phyloP scores from a whole-genome alignment of 495 filamentous ascomycete genomes.

The Umbilicaria muhlenbergii region DNA sequence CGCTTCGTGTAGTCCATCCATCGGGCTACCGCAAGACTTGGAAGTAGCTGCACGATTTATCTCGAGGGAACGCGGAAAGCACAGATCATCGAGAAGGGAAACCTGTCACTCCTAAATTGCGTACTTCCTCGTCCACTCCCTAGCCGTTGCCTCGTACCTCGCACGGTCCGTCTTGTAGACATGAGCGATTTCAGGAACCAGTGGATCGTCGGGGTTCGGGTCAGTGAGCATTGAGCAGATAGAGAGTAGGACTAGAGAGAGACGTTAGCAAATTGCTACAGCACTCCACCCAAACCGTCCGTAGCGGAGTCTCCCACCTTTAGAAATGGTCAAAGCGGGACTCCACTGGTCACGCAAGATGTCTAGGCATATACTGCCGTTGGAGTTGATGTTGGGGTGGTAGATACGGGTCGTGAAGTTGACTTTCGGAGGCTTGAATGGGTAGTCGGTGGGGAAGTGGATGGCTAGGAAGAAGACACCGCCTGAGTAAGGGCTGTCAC shows the following conservation, averaged over 20 bases:
- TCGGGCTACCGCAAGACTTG: too few relatives aligned
- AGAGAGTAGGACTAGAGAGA: slow-evolving; percentile 65
- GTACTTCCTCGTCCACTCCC: slow-evolving; percentile 99
- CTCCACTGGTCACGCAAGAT: slow-evolving; percentile 99
- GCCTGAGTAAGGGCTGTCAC: slow-evolving; percentile 90
- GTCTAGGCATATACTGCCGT: slow-evolving; percentile 96
- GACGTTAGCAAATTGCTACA: slow-evolving; percentile 1
- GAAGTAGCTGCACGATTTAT: too few relatives aligned
- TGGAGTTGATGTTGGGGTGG: slow-evolving; percentile 99
- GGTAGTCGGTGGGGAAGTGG: slow-evolving; percentile 99
- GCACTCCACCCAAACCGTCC: too few relatives aligned
- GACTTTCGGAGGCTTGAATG: slow-evolving; percentile 99
- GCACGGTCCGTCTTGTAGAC: slow-evolving; percentile 98
- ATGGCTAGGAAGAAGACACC: slow-evolving; percentile 98
- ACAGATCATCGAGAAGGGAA: neutral
- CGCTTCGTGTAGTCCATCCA: too few relatives aligned
- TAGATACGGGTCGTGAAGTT: slow-evolving; percentile 99
- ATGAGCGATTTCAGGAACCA: slow-evolving; percentile 96
- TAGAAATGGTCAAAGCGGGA: slow-evolving; percentile 94
- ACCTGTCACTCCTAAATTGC: slow-evolving; percentile 45
- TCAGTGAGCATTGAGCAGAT: slow-evolving; percentile 99
- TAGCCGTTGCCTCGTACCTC: slow-evolving; percentile 88
- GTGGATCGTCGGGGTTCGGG: slow-evolving; percentile 95
- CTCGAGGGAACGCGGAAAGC: neutral
- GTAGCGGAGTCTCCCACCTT: slow-evolving; percentile 44